Percentiles rank a stretch among this genome's conserved stretches.
phyloP scores from a whole-genome alignment of 495 filamentous ascomycete species.

The Apiosordaria backusii region DNA sequence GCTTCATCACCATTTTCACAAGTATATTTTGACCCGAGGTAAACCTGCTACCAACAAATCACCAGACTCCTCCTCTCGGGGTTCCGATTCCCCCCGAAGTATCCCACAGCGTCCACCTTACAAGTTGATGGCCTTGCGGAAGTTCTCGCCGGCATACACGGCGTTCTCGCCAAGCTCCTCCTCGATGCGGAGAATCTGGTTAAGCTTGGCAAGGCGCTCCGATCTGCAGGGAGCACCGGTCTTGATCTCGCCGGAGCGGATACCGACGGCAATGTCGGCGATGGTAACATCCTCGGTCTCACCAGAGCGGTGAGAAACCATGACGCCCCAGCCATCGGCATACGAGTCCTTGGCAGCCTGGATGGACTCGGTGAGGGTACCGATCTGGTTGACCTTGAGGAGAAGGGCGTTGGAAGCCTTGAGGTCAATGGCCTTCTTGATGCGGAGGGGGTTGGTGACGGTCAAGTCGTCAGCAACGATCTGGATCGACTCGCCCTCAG shows the following conservation, averaged over 20 bases:
- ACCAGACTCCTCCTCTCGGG: conserved; percentile 6
- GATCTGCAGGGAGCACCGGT: conserved; percentile 93
- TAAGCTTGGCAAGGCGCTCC: conserved; percentile 98
- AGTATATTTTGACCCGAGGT: conserved; percentile 27
- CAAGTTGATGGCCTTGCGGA: conserved; percentile 84
- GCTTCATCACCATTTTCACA: conserved; percentile 29
- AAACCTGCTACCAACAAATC: conserved; percentile 18
- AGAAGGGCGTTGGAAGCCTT: conserved; percentile 98
- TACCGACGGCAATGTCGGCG: conserved; percentile 93
- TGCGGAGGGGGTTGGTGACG: conserved; percentile 97
- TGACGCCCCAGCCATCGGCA: conserved; percentile 95
- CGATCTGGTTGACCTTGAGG: conserved; percentile 99
- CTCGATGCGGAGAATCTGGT: conserved; percentile 99
- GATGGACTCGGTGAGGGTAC: conserved; percentile 96
- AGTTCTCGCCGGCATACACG: conserved; percentile 84
- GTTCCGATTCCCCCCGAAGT: conserved; percentile 22
- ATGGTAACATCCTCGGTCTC: conserved; percentile 99
- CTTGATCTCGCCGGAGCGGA: conserved; percentile 98
- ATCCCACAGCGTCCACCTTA: conserved; percentile 44
- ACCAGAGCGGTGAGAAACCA: conserved; percentile 98
- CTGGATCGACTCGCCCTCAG: conserved; percentile 77
- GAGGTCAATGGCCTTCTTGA: conserved; percentile 99
- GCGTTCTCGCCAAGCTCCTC: conserved; percentile 94
- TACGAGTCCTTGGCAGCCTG: conserved; percentile 99
- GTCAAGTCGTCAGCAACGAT: conserved; percentile 91